Base-by-base conservation (phyloP, 805 yeast species). In the Saccharomycopsis malanga region DNA sequence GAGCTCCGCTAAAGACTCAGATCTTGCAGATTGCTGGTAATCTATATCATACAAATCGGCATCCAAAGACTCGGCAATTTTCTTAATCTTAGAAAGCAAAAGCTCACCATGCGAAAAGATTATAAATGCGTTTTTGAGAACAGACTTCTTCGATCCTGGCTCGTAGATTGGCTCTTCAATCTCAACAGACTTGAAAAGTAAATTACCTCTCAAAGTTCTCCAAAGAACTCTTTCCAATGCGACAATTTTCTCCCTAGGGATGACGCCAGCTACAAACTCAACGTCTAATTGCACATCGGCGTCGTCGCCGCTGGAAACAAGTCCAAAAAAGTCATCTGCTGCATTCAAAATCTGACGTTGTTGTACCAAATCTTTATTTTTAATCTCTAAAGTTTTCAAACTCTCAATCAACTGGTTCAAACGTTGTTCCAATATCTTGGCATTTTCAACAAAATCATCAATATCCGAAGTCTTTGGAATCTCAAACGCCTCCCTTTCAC, bases 141-240 rank as follows among this genome's bases (percentile, higher is more conserved):
- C 72, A 45, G 62, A 66, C 14, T 67, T 62, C 54, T 75, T 73
- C 3, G 74, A 54, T 52, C 75, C 74, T 12, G 74, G 60, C 56
- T 81, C 86, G 57, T 72, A 81, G 44, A 81, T 62, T 32, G 74
- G 71, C 54, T 75, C 76, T 1, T 68, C 64, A 49, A 82, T 67
- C 57, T 78, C 85, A 36, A 73, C 68, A 39, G 77, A 70, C 50
- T 76, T 76, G 59, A 81, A 74, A 58, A 71, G 79, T 57, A 83
- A 69, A 57, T 83, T 83, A 62, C 88, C 88, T 64, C 88, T 74
- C 56, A 82, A 69, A 12, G 74, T 78, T 67, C 89, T 74, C 88
- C 88, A 83, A 49, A 83, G 65, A 48, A 83, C 80, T 59, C 76
- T 80, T 58, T 82, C 83, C 54, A 83, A 67, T n/a, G 76, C 65